Percentiles rank a stretch among this genome's conserved stretches.
Evolutionary conservation across 169 alveolate species (phyloP).

Genomic region (Eimeria brunetti): DNA sequence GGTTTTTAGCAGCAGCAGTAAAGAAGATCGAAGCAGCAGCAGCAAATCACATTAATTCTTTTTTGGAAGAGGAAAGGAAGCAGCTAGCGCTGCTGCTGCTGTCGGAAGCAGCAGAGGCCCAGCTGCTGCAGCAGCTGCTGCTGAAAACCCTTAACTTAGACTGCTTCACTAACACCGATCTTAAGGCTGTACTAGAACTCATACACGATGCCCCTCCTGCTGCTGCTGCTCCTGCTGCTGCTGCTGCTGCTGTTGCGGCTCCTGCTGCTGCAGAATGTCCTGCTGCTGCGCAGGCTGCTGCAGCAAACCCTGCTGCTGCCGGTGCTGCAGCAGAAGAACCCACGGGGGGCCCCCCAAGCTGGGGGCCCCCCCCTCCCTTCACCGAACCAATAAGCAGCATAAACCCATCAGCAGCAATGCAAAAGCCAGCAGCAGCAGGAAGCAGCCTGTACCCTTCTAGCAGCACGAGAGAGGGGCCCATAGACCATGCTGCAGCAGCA

Average conservation of each 20-base stretch:
- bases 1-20: background rate
- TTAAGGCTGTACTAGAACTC: background rate
- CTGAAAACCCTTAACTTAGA: background rate
- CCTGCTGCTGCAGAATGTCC: too few relatives aligned
- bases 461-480: background rate
- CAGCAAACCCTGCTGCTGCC: background rate
- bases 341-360: slow-evolving; percentile 13
- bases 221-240: background rate
- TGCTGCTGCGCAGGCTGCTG: too few relatives aligned
- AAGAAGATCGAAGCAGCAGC: background rate
- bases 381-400: too few relatives aligned
- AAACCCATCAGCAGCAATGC: background rate
- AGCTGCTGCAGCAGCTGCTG: background rate
- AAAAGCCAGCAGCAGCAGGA: background rate
- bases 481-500: background rate
- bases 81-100: background rate
- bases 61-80: background rate
- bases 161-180: background rate
- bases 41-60: background rate
- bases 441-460: background rate
- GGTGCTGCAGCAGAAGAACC: background rate
- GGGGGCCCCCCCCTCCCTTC: background rate
- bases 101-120: background rate
- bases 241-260: too few relatives aligned
- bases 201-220: slow-evolving; percentile 1